These are phyloP conservation scores for Neoscytalidium dimidiatum DNA, from an alignment of 2,329 filamentous ascomycete genomes.

Conservation along the genomic window DNA sequence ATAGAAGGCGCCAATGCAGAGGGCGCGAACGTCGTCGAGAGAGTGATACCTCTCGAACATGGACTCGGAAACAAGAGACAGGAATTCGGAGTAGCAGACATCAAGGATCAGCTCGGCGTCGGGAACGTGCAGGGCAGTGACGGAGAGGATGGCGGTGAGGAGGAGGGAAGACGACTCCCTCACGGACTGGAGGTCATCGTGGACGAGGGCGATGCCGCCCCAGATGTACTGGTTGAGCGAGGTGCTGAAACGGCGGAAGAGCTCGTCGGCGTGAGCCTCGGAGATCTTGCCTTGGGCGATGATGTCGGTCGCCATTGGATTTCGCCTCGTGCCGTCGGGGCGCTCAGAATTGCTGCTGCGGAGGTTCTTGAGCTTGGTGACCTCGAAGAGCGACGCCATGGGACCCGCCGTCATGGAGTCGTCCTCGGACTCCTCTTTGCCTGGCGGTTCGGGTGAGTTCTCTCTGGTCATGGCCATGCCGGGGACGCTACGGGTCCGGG, in stretches of 20 bases:
- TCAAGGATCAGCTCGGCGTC: conserved; percentile 31
- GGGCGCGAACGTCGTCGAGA: conserved; percentile 41
- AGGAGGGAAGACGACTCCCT: conserved; percentile 34
- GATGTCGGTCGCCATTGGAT: conserved; percentile 33
- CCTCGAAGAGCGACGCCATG: conserved; percentile 37
- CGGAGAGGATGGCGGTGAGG: conserved; percentile 33
- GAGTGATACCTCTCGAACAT: conserved; percentile 38
- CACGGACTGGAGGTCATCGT: conserved; percentile 32
- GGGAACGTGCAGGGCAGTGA: conserved; percentile 33
- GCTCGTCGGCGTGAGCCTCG: conserved; percentile 30
- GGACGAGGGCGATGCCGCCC: conserved; percentile 34
- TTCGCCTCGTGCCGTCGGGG: conserved; percentile 24
- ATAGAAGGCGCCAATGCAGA: conserved; percentile 44
- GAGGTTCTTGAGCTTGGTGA: conserved; percentile 36
- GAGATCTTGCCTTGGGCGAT: conserved; percentile 34
- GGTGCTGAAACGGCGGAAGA: conserved; percentile 33
- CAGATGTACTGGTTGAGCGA: conserved; percentile 35
- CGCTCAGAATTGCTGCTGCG: conserved; percentile 30
- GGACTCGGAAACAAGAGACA: conserved; percentile 34
- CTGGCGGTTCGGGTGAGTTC: conserved; percentile 30
- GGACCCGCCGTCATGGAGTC: conserved; percentile 26
- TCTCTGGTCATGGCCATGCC: conserved; percentile 38
- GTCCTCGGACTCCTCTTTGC: conserved; percentile 16
- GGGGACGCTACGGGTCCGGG: conserved; percentile 29
- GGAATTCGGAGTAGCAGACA: conserved; percentile 36